Conservation (phyloP, 176 grass and related monocot genomes). For the Themeda triandra region DNA sequence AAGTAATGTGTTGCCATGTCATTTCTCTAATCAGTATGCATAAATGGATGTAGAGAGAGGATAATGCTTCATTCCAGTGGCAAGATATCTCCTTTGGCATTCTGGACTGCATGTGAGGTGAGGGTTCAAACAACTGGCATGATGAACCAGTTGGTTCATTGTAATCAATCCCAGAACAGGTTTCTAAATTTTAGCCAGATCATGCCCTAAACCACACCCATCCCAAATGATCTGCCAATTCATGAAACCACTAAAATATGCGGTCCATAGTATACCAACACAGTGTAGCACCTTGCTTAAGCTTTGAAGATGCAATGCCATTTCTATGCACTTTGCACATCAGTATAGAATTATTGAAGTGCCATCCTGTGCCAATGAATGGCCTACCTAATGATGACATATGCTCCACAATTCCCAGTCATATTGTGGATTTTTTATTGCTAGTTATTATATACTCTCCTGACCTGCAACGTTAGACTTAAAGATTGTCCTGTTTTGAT, state of each 20-base stretch:
- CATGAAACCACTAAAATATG: neutral
- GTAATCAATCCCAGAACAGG: neutral
- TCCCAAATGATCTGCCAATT: neutral
- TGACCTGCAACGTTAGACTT: neutral
- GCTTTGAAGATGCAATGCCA: constrained; percentile 1
- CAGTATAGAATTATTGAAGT: neutral
- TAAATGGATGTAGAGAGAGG: too few relatives aligned
- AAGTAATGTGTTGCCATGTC: neutral
- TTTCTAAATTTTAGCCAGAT: too few relatives aligned
- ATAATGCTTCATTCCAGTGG: too few relatives aligned
- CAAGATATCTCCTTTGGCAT: too few relatives aligned
- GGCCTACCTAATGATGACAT: neutral
- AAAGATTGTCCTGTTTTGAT: neutral
- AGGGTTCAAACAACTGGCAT: neutral
- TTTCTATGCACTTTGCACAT: neutral
- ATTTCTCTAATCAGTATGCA: constrained; percentile 23
- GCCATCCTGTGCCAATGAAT: constrained; percentile 3
- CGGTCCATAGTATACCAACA: neutral
- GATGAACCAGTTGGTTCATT: neutral
- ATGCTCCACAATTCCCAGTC: neutral
- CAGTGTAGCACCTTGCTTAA: neutral
- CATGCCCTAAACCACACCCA: constrained; percentile 1
- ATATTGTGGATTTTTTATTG: neutral
- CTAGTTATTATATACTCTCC: constrained; percentile 15
- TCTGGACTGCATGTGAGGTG: neutral